Base-by-base conservation (phyloP, 768 basidiomycete genomes). In the Mycena galericulata region DNA sequence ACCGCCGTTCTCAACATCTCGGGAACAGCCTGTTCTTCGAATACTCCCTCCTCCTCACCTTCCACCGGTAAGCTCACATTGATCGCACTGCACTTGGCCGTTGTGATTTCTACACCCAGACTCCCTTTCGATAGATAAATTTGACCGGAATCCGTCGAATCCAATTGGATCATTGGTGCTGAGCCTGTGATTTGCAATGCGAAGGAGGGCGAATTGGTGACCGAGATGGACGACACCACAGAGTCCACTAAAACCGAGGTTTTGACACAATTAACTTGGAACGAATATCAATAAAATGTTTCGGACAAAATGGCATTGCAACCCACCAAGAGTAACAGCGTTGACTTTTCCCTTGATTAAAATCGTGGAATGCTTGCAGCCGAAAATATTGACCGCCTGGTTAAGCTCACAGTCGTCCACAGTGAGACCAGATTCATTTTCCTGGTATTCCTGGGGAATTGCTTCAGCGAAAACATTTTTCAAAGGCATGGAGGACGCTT, bases 1-100 rank as follows among this genome's bases (percentile, higher is more conserved):
- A 99, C 84, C 38, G 89, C 86, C 22, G 94, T 94, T 85, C 89
- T 95, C 79, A 99, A 85, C 94, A 98, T 99, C 82, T 99, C 98
- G 0, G 98, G 97, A 22, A 99, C 83, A 1, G 97, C 86, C 70
- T 90, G 90, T 79, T 99, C 98, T 68, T 88, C 88, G 73, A 96
- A 98, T 49, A 97, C 85, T 8, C 96, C 97, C 12, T 97, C 95
- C 77, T 98, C 96, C 71, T 96, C 95, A 20, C 90, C 94, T 71
- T 90, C 90, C 1, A 92, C 89, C 0, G 96, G 96, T 24, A 98
- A 76, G 72, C 89, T 94, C 70, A 99, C 85, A 80, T 99, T 99
- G 79, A 99, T 93, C 34, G 90, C 86, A 74, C 93, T 95, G 79
- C 95, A 97, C 80, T 99, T 98, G 56, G 95, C 92, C 0, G 96